Evolutionary conservation across 2,329 filamentous ascomycete species (phyloP), one percentile per base, ranked within the genome.

Genomic region (Dactylonectria estremocensis): DNA sequence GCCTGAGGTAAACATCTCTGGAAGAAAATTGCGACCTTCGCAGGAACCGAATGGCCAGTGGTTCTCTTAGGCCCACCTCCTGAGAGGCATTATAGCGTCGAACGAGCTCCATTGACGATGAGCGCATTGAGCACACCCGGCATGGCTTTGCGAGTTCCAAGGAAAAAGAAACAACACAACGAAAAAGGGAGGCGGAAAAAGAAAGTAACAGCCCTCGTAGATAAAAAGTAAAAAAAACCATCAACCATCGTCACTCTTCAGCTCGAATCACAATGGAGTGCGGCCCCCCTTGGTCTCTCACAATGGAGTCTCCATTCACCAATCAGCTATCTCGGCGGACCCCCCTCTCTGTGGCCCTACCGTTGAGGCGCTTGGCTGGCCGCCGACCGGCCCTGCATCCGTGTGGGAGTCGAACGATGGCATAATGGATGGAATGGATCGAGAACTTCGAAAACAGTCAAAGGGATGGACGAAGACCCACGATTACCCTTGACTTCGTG

Each of bases 251-350:
- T 59, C 55, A 65, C 46, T 61, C 62, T 61, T 35, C 40, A 67
- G 24, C 57, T 43, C 64, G 67, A 70, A 70, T 72, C 61, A 70
- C 59, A 35, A 67, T 64, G 60, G 60, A 62, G 63, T 55, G 33
- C 56, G 24, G 24, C 31, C 45, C 61, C 66, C 69, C 63, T 64
- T 56, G 67, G 55, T 58, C 50, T 58, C 50, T 49, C 59, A 55
- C 24, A 37, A 62, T 54, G 49, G 31, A 62, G 37, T 52, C 50
- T 50, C 53, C 7, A 45, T 60, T 35, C 59, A 35, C 59, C 69
- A 73, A 70, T 73, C 60, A 72, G 60, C 31, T 54, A 53, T 66
- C 59, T 63, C 33, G 66, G 58, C 60, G 62, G 31, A n/a, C 24
- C 52, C 58, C 66, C 66, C 66, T 45, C 69, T 67, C 64, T 65